phyloP scores from a whole-genome alignment of 352 stramenopile species.

The Plasmopara muralis region DNA sequence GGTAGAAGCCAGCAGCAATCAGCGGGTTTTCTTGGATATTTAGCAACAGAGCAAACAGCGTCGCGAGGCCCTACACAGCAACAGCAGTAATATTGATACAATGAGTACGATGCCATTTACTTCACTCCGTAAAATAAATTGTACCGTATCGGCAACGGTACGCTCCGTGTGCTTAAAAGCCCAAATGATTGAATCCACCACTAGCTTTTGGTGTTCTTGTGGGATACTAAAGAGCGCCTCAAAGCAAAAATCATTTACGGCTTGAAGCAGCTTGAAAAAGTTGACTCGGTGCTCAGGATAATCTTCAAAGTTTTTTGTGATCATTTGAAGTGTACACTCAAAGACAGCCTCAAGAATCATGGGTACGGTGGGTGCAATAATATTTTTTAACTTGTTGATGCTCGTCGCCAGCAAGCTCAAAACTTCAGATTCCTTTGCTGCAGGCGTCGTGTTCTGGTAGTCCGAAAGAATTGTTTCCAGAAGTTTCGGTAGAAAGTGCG shows the following conservation, averaged over 20 bases:
- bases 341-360: conserved; percentile 97
- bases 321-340: conserved; percentile 99
- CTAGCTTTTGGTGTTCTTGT: conserved; percentile 96
- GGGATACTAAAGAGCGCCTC: conserved; percentile 96
- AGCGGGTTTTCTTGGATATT: conserved; percentile 94
- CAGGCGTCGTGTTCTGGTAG: conserved; percentile 85
- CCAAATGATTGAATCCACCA: conserved; percentile 99
- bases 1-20: conserved; percentile 97
- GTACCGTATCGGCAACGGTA: conserved; percentile 95
- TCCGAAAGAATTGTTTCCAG: conserved; percentile 95
- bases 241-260: conserved; percentile 95
- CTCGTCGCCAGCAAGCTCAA: conserved; percentile 93
- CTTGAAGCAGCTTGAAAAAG: conserved; percentile 98
- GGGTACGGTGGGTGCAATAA: conserved; percentile 81
- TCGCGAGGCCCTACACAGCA: conserved; percentile 85
- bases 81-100: neutral
- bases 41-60: conserved; percentile 93
- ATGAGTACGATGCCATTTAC: neutral
- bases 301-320: conserved; percentile 99
- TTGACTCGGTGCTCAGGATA: conserved; percentile 98
- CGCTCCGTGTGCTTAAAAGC: conserved; percentile 99
- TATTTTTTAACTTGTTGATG: conserved; percentile 95
- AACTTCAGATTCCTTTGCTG: conserved; percentile 88
- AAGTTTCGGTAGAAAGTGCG: conserved; percentile 94
- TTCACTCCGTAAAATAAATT: conserved; percentile 4